phyloP scores from a whole-genome alignment of 495 filamentous ascomycete species.

The Trichodelitschia bisporula region DNA sequence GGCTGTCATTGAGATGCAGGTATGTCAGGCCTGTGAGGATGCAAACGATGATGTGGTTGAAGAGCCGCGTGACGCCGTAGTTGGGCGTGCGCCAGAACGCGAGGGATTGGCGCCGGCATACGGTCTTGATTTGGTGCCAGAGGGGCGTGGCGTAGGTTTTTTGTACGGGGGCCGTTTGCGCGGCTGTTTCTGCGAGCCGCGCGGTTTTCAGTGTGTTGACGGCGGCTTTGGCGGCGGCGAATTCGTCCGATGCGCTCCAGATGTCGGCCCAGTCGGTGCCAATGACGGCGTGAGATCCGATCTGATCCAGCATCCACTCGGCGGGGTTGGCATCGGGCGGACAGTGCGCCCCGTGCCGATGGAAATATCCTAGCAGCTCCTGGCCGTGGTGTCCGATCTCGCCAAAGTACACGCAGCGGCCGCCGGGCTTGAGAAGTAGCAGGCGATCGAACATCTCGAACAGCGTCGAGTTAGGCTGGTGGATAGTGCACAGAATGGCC shows the following conservation, averaged over 20 bases:
- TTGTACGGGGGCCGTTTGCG: constrained; percentile 14
- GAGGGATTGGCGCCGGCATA: constrained; percentile 36
- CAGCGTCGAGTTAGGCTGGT: constrained; percentile 66
- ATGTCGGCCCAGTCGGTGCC: constrained; percentile 67
- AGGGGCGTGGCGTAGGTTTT: constrained; percentile 55
- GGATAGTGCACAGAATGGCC: constrained; percentile 79
- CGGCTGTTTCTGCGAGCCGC: constrained; percentile 19
- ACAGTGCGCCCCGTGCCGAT: constrained; percentile 28
- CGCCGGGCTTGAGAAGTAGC: constrained; percentile 37
- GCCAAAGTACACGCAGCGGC: constrained; percentile 41
- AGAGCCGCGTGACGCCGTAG: constrained; percentile 54
- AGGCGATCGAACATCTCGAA: constrained; percentile 62
- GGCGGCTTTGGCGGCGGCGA: constrained; percentile 36
- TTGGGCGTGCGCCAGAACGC: constrained; percentile 52
- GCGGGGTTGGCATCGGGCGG: constrained; percentile 44
- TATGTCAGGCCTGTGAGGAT: constrained; percentile 52
- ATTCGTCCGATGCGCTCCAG: constrained; percentile 46
- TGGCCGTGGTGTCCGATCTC: constrained; percentile 34
- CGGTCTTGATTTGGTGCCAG: constrained; percentile 42
- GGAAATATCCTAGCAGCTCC: constrained; percentile 18
- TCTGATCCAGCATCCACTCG: constrained; percentile 72
- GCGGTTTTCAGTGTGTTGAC: constrained; percentile 42
- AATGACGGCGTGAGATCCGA: constrained; percentile 54
- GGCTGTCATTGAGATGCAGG: constrained; percentile 40
- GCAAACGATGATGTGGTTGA: constrained; percentile 48